A percentile compares a stretch with the other conserved stretches of the same genome.
phyloP scores from a whole-genome alignment of 352 stramenopile species.

The Globisporangium sylvaticum region DNA sequence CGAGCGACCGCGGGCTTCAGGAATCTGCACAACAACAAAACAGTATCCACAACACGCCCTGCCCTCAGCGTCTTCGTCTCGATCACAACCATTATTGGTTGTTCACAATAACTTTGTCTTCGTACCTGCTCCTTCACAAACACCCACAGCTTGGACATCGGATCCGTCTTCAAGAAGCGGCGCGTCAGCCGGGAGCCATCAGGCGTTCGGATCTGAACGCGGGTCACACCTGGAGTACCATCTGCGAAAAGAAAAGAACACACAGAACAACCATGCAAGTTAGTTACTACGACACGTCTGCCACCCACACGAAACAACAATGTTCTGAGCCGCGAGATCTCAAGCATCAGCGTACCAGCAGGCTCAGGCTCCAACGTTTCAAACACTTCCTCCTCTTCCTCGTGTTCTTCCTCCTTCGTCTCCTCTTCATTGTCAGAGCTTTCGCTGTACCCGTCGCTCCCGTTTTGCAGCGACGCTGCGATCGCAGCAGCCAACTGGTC shows the following conservation, averaged over 20 bases:
- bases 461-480: slow-evolving; percentile 63
- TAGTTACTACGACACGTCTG: background rate
- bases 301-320: background rate
- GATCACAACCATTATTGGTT: slow-evolving; percentile 11
- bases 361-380: slow-evolving; percentile 50
- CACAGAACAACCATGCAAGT: background rate
- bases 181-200: slow-evolving; percentile 62
- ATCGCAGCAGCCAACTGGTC: slow-evolving; percentile 79
- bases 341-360: slow-evolving; percentile 27
- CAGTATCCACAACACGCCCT: background rate
- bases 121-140: slow-evolving; percentile 67
- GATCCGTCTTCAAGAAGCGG: slow-evolving; percentile 71
- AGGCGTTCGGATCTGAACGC: slow-evolving; percentile 66
- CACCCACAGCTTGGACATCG: slow-evolving; percentile 53
- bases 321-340: background rate
- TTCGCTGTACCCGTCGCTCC: slow-evolving; percentile 22
- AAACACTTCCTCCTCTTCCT: slow-evolving; percentile 39
- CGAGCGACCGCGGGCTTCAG: slow-evolving; percentile 53
- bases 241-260: slow-evolving; percentile 27
- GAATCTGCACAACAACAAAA: slow-evolving; percentile 27
- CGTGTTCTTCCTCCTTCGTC: slow-evolving; percentile 27
- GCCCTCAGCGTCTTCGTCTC: background rate
- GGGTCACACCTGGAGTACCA: slow-evolving; percentile 43
- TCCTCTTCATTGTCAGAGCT: slow-evolving; percentile 27
- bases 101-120: background rate